phyloP scores from a whole-genome alignment of 2,329 filamentous ascomycete genomes.

The Biscogniauxia sp. region DNA sequence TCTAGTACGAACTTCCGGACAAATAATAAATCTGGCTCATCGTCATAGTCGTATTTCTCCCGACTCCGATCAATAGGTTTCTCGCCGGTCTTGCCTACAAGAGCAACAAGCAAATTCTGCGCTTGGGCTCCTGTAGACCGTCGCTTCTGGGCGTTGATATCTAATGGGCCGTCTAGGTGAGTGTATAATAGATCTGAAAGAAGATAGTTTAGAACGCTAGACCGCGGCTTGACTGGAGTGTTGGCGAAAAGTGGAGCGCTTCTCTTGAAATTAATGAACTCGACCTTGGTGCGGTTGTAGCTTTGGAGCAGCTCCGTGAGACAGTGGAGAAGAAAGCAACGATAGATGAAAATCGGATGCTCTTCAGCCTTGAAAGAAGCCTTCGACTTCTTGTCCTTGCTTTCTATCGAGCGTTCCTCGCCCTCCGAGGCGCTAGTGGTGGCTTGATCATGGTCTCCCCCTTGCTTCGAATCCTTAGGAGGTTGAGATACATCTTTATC shows the following conservation, averaged over 20 bases:
- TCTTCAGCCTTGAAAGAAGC: constrained; percentile 83
- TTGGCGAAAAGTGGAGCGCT: constrained; percentile 79
- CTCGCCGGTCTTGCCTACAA: constrained; percentile 87
- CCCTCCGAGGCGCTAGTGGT: constrained; percentile 30
- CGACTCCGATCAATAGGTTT: constrained; percentile 56
- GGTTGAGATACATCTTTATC: constrained; percentile 64
- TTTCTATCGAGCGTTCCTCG: constrained; percentile 34
- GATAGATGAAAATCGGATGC: constrained; percentile 93
- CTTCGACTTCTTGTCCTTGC: constrained; percentile 66
- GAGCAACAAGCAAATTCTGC: constrained; percentile 78
- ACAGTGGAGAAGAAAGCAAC: constrained; percentile 91
- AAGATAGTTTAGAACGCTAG: constrained; percentile 90
- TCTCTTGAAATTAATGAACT: constrained; percentile 98
- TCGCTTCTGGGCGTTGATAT: constrained; percentile 79
- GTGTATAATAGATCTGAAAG: constrained; percentile 73
- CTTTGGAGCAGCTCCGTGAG: constrained; percentile 85
- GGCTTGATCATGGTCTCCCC: constrained; percentile 33
- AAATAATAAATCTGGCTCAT: constrained; percentile 82
- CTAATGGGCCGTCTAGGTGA: constrained; percentile 64
- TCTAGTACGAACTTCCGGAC: constrained; percentile 95
- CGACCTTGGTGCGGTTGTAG: constrained; percentile 93
- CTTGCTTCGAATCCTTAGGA: constrained; percentile 42
- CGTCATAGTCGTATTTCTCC: constrained; percentile 65
- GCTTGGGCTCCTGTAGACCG: constrained; percentile 83
- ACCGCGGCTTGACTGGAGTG: constrained; percentile 91